Evolutionary conservation across 75 land plant species (phyloP).

Genomic region (Picea sitchensis): DNA sequence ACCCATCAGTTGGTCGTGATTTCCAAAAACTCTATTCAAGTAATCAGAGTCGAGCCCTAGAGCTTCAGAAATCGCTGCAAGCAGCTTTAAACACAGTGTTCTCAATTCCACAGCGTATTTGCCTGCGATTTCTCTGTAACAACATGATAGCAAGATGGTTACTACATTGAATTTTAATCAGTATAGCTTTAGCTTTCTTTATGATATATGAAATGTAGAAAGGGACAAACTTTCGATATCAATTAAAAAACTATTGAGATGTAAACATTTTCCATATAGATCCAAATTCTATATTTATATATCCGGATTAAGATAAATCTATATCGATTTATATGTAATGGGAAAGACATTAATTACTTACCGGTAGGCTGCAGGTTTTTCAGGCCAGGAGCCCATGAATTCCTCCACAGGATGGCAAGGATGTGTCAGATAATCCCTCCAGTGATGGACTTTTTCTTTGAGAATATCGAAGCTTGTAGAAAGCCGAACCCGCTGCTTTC

Average conservation of each 20-base stretch:
- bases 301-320: neutral
- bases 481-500: neutral
- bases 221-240: no score
- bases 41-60: constrained; percentile 40
- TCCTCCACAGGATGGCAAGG: constrained; percentile 18
- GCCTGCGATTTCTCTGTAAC: constrained; percentile 33
- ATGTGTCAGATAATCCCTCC: constrained; percentile 18
- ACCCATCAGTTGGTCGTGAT: constrained; percentile 51
- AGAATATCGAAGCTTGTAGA: neutral
- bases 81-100: constrained; percentile 20
- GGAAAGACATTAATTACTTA: neutral
- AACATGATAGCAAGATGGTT: neutral
- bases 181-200: neutral
- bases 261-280: neutral
- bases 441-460: neutral
- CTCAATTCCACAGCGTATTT: constrained; percentile 27
- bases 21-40: constrained; percentile 35
- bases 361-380: constrained; percentile 18
- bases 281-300: neutral
- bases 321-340: no score
- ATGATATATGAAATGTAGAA: constrained; percentile 18
- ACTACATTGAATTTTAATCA: neutral
- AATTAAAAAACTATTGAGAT: no score
- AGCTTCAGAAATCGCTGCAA: constrained; percentile 56
- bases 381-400: neutral